Percentiles rank a stretch among this genome's conserved stretches.
These are phyloP conservation scores for Artemisia annua DNA, from an alignment of 129 eudicot genomes.

Conservation along the genomic window DNA sequence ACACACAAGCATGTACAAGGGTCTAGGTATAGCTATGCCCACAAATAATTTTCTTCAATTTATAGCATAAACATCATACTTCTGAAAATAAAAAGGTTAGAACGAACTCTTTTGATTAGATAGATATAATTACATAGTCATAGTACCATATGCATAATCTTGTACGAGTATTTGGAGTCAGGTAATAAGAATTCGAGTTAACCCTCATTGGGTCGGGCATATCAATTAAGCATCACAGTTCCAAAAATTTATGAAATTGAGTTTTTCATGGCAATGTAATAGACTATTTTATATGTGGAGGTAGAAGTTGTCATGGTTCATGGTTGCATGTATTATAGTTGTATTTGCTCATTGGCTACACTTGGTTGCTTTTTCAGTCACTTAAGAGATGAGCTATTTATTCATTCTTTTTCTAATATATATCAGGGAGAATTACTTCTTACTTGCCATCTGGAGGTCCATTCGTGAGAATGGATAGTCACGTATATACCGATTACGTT, in stretches of 20 bases:
- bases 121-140: not conserved
- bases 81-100: no score
- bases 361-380: conserved; percentile 5
- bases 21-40: not conserved
- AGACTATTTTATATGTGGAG: not conserved
- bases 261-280: not conserved
- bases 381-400: conserved; percentile 7
- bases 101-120: no score
- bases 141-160: not conserved
- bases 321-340: not conserved
- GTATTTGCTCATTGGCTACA: conserved; percentile 7
- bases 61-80: not conserved
- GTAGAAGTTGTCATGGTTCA: not conserved
- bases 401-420: conserved; percentile 13
- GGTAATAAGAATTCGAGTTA: not conserved
- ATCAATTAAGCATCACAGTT: no score
- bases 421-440: conserved; percentile 78
- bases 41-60: conserved; percentile 4
- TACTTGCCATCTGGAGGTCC: conserved; percentile 99
- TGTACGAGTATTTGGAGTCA: not conserved
- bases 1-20: not conserved
- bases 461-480: conserved; percentile 99
- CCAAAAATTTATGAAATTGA: not conserved
- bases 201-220: no score
- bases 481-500: conserved; percentile 87